A percentile compares a stretch with the other conserved stretches of the same genome.
These are phyloP conservation scores for Xylariaceae sp. DNA, from an alignment of 2,329 filamentous ascomycete species.

Conservation along the genomic window DNA sequence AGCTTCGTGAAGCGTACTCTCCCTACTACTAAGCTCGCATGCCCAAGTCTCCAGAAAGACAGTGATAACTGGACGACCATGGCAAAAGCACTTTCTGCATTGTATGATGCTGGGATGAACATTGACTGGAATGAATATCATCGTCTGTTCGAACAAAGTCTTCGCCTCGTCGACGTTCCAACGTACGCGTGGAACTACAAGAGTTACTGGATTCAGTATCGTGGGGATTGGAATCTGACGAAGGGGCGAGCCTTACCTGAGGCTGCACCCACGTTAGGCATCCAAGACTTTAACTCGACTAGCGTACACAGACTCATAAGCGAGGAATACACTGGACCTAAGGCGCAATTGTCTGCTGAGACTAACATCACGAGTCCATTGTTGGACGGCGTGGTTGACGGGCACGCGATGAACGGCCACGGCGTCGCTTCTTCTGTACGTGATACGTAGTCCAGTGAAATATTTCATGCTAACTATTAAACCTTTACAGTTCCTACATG, in stretches of 20 bases:
- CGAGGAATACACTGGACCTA: background rate
- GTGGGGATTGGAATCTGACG: slow-evolving; percentile 72
- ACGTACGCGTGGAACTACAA: slow-evolving; percentile 75
- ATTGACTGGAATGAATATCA: slow-evolving; percentile 77
- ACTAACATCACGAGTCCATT: background rate
- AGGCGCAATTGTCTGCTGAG: background rate
- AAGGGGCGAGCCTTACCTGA: slow-evolving; percentile 49
- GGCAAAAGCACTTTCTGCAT: slow-evolving; percentile 50
- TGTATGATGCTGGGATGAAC: slow-evolving; percentile 67
- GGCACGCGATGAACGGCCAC: background rate
- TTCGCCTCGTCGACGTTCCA: slow-evolving; percentile 65
- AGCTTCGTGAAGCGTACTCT: slow-evolving; percentile 64
- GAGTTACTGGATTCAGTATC: slow-evolving; percentile 69
- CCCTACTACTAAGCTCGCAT: slow-evolving; percentile 47
- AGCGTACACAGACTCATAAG: background rate
- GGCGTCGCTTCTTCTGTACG: background rate
- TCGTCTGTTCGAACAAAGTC: slow-evolving; percentile 49
- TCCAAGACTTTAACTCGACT: background rate
- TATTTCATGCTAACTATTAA: too few relatives aligned
- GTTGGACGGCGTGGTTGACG: background rate
- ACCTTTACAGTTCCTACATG: background rate
- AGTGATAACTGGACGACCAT: slow-evolving; percentile 65
- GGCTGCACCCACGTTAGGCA: background rate
- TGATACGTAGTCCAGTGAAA: too few relatives aligned
- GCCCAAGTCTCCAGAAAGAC: slow-evolving; percentile 59